Base-by-base conservation (phyloP, 179 eudicot genomes). In the Heliamphora pulchella region DNA sequence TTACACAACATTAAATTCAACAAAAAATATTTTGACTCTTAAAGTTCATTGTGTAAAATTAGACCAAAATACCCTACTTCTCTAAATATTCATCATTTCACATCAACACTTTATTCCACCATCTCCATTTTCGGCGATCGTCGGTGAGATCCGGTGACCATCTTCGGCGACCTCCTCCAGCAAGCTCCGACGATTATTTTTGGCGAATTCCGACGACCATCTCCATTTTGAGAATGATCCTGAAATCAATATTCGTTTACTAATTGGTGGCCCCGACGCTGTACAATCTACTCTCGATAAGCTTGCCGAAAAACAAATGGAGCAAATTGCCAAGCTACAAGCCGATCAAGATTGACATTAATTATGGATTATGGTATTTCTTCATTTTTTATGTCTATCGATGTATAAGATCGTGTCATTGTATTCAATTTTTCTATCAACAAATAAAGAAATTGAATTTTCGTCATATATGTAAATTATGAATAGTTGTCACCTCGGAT, bases 201-300 rank as follows among this genome's bases (percentile, higher is more conserved):
- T 0, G 31, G 31, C 31, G 31, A 31, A 0, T 31, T 31, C 31
- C 31, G 0, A 31, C 31, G 0, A 31, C 31, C 31, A 31, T 31
- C 31, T 31, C 0, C 79, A 89, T 17, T 93, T 85, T 46, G 97
- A 93, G 91, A 89, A 81, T 65, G 98, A 93, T 79, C 97, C 95
- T n/a, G 97, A 95, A 81, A 79, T 90, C 22, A 80, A 93, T 3
- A 91, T 96, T 43, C 84, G 92, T 74, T 71, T 93, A 88, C 72
- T 93, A 77, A 86, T 93, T 71, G 92, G 97, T 8, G 97, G 97
- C 54, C 84, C 83, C 31, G 92, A 94, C 50, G 95, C 97, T 13
- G 92, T 92, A 63, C 89, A 92, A 73, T 75, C 88, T 62, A 90
- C 97, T 15, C 72, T 94, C 47, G 93, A 94, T 70, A 92, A 90